A percentile compares a stretch with the other conserved stretches of the same genome.
Evolutionary conservation across 1,284 basidiomycete genomes (phyloP).

Genomic region (Microbotryomycetes sp.): DNA sequence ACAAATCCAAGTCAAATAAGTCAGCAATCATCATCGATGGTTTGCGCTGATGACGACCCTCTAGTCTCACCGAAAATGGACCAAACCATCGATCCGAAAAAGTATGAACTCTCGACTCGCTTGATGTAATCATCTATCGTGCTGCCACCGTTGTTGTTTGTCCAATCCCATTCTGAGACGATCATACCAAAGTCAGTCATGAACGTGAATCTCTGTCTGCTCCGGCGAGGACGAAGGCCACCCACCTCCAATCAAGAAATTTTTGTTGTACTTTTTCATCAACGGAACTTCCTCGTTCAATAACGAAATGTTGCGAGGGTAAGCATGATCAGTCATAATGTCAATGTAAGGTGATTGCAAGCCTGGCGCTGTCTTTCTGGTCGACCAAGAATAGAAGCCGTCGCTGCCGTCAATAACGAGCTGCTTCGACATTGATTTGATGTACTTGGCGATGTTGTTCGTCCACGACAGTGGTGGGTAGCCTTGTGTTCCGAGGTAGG

Average conservation of each 20-base stretch:
- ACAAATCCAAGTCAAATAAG: too few relatives aligned
- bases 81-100: not conserved
- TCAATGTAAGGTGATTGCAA: not conserved
- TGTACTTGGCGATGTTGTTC: conserved; percentile 17
- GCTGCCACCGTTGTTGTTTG: conserved; percentile 1
- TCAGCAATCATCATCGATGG: too few relatives aligned
- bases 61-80: not conserved
- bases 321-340: conserved; percentile 5
- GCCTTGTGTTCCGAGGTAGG: conserved; percentile 14
- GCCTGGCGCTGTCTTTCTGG: not conserved
- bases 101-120: not conserved
- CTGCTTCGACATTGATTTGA: conserved; percentile 9
- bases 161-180: conserved; percentile 26
- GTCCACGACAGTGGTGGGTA: conserved; percentile 19
- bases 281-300: conserved; percentile 9
- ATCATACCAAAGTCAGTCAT: not conserved
- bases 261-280: conserved; percentile 6
- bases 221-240: not conserved
- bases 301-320: conserved; percentile 24
- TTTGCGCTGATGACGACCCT: too few relatives aligned
- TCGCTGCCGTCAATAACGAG: conserved; percentile 19
- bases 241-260: conserved; percentile 19
- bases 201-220: too few relatives aligned
- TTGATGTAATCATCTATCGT: not conserved
- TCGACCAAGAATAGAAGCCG: conserved; percentile 4